These are phyloP conservation scores for Zymoseptoria pseudotritici DNA, from an alignment of 2,329 filamentous ascomycete genomes.

Conservation along the genomic window DNA sequence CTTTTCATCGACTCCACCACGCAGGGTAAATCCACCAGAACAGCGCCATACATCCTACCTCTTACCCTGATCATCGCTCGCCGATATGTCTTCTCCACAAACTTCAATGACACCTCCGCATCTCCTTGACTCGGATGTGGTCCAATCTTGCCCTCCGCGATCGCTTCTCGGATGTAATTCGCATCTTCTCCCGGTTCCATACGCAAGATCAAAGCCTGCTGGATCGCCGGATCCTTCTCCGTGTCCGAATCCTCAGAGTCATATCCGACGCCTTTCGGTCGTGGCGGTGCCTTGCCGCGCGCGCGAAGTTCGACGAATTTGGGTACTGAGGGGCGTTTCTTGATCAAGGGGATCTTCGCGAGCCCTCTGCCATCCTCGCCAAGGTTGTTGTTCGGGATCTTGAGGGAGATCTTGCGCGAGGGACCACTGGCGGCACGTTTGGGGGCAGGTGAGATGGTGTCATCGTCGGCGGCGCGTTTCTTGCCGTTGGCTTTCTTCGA, in stretches of 20 bases:
- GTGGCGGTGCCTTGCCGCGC: conserved; percentile 17
- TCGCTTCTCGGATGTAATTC: conserved; percentile 69
- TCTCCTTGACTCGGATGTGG: conserved; percentile 55
- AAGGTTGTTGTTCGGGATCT: conserved; percentile 27
- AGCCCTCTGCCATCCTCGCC: conserved; percentile 30
- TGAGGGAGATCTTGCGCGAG: conserved; percentile 25
- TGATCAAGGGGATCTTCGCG: conserved; percentile 48
- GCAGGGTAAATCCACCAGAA: conserved; percentile 75
- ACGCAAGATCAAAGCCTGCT: conserved; percentile 81
- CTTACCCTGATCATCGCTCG: conserved; percentile 66
- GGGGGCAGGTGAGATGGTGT: conserved; percentile 24
- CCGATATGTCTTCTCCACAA: conserved; percentile 65
- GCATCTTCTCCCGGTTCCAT: conserved; percentile 82
- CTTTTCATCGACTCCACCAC: conserved; percentile 89
- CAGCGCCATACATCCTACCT: conserved; percentile 65
- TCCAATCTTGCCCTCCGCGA: conserved; percentile 68
- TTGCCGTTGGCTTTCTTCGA: conserved; percentile 23
- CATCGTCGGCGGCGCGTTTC: conserved; percentile 30
- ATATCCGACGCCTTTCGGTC: conserved; percentile 76
- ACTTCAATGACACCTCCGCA: conserved; percentile 72
- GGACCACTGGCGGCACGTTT: conserved; percentile 24
- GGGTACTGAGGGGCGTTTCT: conserved; percentile 15
- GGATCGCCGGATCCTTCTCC: conserved; percentile 78
- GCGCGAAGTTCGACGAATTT: conserved; percentile 18
- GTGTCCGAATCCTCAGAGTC: conserved; percentile 92